Percentiles rank a stretch among this genome's conserved stretches.
Evolutionary conservation across 2,329 filamentous ascomycete species (phyloP).

Genomic region (Pestalotiopsis sp.): DNA sequence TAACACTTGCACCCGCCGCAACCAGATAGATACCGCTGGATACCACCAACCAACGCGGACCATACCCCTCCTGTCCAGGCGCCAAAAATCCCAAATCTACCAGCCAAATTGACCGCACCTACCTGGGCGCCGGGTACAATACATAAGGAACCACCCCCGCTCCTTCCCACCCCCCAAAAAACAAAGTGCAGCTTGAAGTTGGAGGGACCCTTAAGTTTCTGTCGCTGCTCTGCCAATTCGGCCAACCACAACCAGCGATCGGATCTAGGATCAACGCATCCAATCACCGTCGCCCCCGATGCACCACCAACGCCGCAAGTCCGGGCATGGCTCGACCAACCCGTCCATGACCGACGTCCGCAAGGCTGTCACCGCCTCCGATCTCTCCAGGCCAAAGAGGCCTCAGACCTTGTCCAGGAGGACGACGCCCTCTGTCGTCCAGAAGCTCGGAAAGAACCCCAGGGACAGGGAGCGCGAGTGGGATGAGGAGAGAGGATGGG

Average conservation of each 20-base stretch:
- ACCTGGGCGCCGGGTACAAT: not conserved
- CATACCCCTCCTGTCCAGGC: not conserved
- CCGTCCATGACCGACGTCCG: slow-evolving; percentile 58
- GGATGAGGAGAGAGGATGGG: slow-evolving; percentile 50
- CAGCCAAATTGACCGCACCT: not conserved
- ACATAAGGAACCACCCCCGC: slow-evolving; percentile 4
- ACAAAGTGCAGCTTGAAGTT: not conserved
- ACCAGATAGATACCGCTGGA: too few relatives aligned
- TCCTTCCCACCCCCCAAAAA: not conserved
- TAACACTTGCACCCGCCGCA: not conserved
- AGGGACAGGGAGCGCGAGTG: slow-evolving; percentile 53
- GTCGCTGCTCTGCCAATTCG: not conserved
- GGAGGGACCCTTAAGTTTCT: slow-evolving; percentile 10
- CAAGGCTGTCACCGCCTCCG: slow-evolving; percentile 47
- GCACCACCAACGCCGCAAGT: slow-evolving; percentile 60
- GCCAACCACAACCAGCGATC: slow-evolving; percentile 18
- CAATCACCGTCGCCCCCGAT: slow-evolving; percentile 38
- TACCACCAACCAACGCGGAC: not conserved
- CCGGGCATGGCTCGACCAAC: slow-evolving; percentile 54
- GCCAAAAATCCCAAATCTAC: not conserved
- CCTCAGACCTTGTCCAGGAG: slow-evolving; percentile 46
- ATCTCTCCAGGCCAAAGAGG: slow-evolving; percentile 49
- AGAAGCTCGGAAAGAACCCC: slow-evolving; percentile 53
- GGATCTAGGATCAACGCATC: slow-evolving; percentile 14
- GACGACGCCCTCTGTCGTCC: slow-evolving; percentile 38